These are phyloP conservation scores for Petasospora fabianii DNA, from an alignment of 1,139 yeast species.

Conservation along the genomic window DNA sequence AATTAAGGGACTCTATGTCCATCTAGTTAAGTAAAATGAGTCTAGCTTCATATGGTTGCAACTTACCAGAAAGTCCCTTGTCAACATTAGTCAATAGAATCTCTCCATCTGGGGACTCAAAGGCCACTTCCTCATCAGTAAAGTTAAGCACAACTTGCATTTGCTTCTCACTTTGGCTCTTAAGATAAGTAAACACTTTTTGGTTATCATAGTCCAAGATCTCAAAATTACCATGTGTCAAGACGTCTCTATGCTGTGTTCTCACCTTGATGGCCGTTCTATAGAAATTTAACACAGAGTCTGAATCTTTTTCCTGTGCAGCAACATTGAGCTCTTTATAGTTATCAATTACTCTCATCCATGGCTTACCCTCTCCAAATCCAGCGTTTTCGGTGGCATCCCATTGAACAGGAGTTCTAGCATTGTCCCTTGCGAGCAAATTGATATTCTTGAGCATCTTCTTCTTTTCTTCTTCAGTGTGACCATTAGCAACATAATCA, in stretches of 20 bases:
- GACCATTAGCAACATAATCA: constrained; percentile 34
- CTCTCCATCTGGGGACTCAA: constrained; percentile 31
- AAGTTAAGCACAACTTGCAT: constrained; percentile 47
- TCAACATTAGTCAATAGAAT: constrained; percentile 8
- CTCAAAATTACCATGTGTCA: constrained; percentile 47
- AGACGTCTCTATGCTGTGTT: constrained; percentile 40
- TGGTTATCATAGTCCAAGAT: constrained; percentile 39
- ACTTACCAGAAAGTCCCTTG: constrained; percentile 4
- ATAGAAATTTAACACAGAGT: constrained; percentile 48
- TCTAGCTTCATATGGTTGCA: constrained; percentile 15
- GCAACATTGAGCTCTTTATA: constrained; percentile 48
- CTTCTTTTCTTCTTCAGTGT: constrained; percentile 27
- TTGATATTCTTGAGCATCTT: constrained; percentile 35
- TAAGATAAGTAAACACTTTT: constrained; percentile 39
- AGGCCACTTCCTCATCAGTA: constrained; percentile 27
- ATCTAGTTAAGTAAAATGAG: no score
- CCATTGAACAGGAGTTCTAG: constrained; percentile 63
- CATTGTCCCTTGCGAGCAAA: constrained; percentile 48
- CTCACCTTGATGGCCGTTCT: constrained; percentile 41
- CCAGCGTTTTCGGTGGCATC: constrained; percentile 43
- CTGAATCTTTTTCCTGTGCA: constrained; percentile 43
- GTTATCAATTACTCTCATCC: constrained; percentile 53
- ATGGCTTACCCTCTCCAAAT: constrained; percentile 47
- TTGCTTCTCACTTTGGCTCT: constrained; percentile 31
- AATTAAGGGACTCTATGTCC: no score